A percentile compares a stretch with the other conserved stretches of the same genome.
Conservation (phyloP, 1,284 basidiomycete genomes). For the Cerioporus squamosus region DNA sequence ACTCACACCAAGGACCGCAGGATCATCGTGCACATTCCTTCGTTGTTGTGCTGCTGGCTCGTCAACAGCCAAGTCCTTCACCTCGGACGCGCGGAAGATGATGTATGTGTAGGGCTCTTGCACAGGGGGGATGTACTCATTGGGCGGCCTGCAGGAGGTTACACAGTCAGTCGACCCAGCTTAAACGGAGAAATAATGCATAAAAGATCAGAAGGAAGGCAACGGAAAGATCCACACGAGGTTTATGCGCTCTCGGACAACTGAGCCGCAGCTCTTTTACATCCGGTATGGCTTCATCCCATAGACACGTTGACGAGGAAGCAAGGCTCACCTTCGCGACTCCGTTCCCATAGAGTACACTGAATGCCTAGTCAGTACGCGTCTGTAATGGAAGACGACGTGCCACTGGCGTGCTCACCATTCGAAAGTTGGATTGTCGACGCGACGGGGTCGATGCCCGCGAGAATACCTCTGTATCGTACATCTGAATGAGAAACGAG, state of each 20-base stretch:
- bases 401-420: constrained; percentile 51
- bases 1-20: constrained; percentile 76
- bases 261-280: constrained; percentile 58
- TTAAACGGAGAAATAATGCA: constrained; percentile 11
- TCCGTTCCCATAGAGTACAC: constrained; percentile 92
- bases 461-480: constrained; percentile 85
- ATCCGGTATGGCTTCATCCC: constrained; percentile 67
- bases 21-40: constrained; percentile 75
- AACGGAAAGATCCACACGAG: constrained; percentile 74
- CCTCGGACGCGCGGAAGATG: constrained; percentile 83
- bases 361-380: constrained; percentile 32
- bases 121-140: constrained; percentile 77
- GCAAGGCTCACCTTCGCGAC: constrained; percentile 70
- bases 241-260: constrained; percentile 71
- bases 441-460: constrained; percentile 81
- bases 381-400: neutral
- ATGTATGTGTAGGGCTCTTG: constrained; percentile 82
- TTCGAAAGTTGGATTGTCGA: constrained; percentile 89
- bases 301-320: constrained; percentile 1
- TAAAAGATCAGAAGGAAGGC: constrained; percentile 68
- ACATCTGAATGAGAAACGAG: constrained; percentile 91
- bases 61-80: constrained; percentile 80
- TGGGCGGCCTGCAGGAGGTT: constrained; percentile 53
- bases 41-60: constrained; percentile 54
- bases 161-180: constrained; percentile 22